Evolutionary conservation across 1,284 basidiomycete genomes (phyloP), one percentile per base, ranked within the genome.

Genomic region (Xerocomus nothofagi): DNA sequence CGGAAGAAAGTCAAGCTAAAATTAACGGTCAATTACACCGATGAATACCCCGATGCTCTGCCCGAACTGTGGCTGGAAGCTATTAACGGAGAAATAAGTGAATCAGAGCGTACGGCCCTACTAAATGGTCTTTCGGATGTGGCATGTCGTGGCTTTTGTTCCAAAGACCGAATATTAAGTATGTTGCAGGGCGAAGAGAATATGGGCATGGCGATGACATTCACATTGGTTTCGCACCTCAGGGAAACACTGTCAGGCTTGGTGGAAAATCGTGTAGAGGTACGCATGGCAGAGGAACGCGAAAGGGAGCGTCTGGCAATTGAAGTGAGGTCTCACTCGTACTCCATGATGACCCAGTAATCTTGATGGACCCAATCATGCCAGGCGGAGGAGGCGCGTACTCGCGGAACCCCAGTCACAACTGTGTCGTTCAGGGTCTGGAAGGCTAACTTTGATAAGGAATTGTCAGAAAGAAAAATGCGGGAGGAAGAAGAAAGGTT

Each of bases 181-280:
- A 39, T 38, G 23, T 50, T 44, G 34, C 57, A 94, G 91, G 94
- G 88, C 24, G 82, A 89, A 64, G 94, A 98, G 64, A 95, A 91
- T 59, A 66, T 93, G 21, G 94, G 94, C 32, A 96, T 98, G 88
- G 93, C 96, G 2, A 98, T 98, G 94, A 95, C 93, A 11, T 99
- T 98, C 66, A 93, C 95, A 0, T 77, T 99, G 6, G 89, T 93
- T 4, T 88, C 91, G 3, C 88, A 92, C 60, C 78, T 98, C 39
- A 80, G 90, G 54, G 95, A 98, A 66, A 78, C 83, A 42, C 73
- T 98, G 12, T 81, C 85, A 3, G 65, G 67, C 14, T 70, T 95
- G 27, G 79, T 91, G 37, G 77, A 77, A 39, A 66, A 73, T 39
- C 80, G 90, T 53, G 73, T 76, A 27, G 81, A 84, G 51, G 77